phyloP scores from a whole-genome alignment of 1,284 basidiomycete species.

The Butyriboletus regius region DNA sequence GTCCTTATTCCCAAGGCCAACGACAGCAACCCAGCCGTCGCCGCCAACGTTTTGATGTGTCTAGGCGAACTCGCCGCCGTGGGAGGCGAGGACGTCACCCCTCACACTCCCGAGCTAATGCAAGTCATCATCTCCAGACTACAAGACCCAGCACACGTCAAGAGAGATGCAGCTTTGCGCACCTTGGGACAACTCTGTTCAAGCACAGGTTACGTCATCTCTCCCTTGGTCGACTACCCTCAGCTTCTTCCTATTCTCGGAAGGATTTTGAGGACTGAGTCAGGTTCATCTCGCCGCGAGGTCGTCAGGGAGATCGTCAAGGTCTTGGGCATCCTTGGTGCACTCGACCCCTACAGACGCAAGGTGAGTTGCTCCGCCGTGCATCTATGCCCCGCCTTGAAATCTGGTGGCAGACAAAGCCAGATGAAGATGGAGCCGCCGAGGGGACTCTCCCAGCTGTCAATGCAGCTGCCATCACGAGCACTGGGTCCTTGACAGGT shows the following conservation, averaged over 20 bases:
- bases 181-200: slow-evolving; percentile 93
- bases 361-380: slow-evolving; percentile 50
- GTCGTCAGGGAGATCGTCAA: slow-evolving; percentile 87
- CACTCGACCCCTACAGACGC: slow-evolving; percentile 93
- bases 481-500: slow-evolving; percentile 41
- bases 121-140: slow-evolving; percentile 82
- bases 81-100: slow-evolving; percentile 85
- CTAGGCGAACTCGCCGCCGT: slow-evolving; percentile 91
- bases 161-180: slow-evolving; percentile 89
- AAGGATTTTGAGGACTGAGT: slow-evolving; percentile 81
- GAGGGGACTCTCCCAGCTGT: slow-evolving; percentile 63
- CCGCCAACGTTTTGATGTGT: slow-evolving; percentile 88
- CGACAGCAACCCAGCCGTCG: slow-evolving; percentile 79
- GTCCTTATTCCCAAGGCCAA: slow-evolving; percentile 85
- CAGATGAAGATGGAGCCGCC: slow-evolving; percentile 68
- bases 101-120: slow-evolving; percentile 82
- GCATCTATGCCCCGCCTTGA: slow-evolving; percentile 5
- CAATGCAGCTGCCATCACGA: slow-evolving; percentile 50
- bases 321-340: slow-evolving; percentile 92
- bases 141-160: slow-evolving; percentile 75
- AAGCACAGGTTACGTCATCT: slow-evolving; percentile 90
- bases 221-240: slow-evolving; percentile 86
- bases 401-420: slow-evolving; percentile 45
- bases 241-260: slow-evolving; percentile 83
- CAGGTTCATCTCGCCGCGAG: slow-evolving; percentile 76